Evolutionary conservation across 1,139 yeast species (phyloP), one percentile per base, ranked within the genome.

Genomic region (Kodamaea suecica): DNA sequence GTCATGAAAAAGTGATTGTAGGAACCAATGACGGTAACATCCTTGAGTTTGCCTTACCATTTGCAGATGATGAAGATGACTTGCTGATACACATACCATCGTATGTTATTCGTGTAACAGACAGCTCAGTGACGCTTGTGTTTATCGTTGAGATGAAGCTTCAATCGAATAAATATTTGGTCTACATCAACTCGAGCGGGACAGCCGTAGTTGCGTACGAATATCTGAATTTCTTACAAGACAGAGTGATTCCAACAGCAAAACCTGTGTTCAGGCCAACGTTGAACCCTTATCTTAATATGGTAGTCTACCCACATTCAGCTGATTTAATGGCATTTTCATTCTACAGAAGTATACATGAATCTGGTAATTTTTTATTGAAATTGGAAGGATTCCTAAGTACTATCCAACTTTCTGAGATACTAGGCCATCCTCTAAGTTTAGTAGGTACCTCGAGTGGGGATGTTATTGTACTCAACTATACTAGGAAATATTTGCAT

Each of bases 21-120:
- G 95, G 95, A 0, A 70, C 80, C 5, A 59, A 69, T 1, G 75
- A 77, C 38, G 97, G 97, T 0, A 66, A 65, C 24, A 57, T 87
- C 5, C 81, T 80, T 0, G 94, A 84, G 49, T 81, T 74, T 47
- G 65, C 73, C 19, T 51, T 83, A 1, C 64, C 64, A 2, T 42
- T 29, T 50, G 48, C 33, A 6, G 49, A 38, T 4, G 50, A 42
- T 10, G 19, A 35, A 10, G 34, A 30, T 7, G 30, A 27, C 10
- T n/a, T n/a, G n/a, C n/a, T n/a, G n/a, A 44, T 41, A 12, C 26
- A 33, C 4, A 38, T 51, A 1, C 88, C 88, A 0, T 73, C 81
- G 0, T 80, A 60, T 37, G 43, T 58, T n/a, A 48, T 52, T 29
- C 70, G 72, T 11, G 49, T 79, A 1, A 73, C 77, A 20, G 73